Base-by-base conservation (phyloP, 768 basidiomycete species). In the Cyclocybe cylindracea region DNA sequence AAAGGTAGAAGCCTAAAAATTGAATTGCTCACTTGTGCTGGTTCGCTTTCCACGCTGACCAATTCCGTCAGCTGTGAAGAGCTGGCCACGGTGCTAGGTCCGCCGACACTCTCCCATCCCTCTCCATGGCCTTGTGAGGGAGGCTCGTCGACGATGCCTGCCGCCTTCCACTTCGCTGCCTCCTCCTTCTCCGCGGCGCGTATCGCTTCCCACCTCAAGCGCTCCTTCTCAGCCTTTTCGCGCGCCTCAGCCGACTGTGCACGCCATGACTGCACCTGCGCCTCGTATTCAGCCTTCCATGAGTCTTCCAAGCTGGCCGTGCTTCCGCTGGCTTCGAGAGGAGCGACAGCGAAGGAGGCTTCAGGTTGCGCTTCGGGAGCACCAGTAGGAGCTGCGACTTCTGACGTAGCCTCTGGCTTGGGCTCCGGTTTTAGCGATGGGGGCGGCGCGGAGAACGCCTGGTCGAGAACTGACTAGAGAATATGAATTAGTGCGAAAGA, bases 211-310 rank as follows among this genome's bases (percentile, higher is more conserved):
- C 88, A 93, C 55, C 77, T 75, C 39, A 77, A 78, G 8, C 90
- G 86, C 66, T 85, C 82, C 54, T 76, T 78, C 71, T 91, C 90
- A 7, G 89, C 87, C 65, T 86, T 90, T 63, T 82, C 75, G 46
- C 89, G 85, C 39, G 84, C 85, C 53, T 81, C 80, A 31, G 89
- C 85, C 36, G 85, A 86, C 60, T 84, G 81, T 18, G 80, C 79
- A 37, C 85, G 85, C 91, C 91, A 94, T 49, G 75, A 70, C 45
- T 78, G 74, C 9, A 89, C 73, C 39, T 89, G 85, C 1, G 79
- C 70, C 45, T 91, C 85, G 63, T 91, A 89, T 61, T 84, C 78
- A 11, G 70, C 69, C 60, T 86, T 85, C 86, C 87, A 89, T 7
- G 71, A 55, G 18, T 83, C 83, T 34, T 80, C 71, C 14, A 59